Percentiles rank a stretch among this genome's conserved stretches.
These are phyloP conservation scores for Rheum nobile DNA, from an alignment of 148 eudicot genomes.

Conservation along the genomic window DNA sequence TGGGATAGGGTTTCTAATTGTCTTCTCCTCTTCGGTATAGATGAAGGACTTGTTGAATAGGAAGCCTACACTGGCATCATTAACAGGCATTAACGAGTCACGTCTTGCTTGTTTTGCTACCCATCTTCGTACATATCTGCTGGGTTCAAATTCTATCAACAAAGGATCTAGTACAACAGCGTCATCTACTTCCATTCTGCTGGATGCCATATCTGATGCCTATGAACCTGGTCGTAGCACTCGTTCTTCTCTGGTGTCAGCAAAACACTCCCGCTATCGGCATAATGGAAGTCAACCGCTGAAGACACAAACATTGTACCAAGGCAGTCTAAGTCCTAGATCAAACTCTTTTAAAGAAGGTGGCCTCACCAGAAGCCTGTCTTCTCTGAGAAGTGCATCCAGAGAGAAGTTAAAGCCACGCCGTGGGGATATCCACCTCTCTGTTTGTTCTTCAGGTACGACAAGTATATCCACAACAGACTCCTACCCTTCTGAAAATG, in stretches of 20 bases:
- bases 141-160: slow-evolving; percentile 32
- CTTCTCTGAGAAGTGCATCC: slow-evolving; percentile 34
- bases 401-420: slow-evolving; percentile 42
- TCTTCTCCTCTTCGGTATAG: slow-evolving; percentile 21
- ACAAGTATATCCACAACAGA: slow-evolving; percentile 13
- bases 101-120: slow-evolving; percentile 74
- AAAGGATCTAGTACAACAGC: slow-evolving; percentile 19
- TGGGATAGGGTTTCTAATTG: neutral
- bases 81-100: slow-evolving; percentile 80
- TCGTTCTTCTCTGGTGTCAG: slow-evolving; percentile 20
- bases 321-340: slow-evolving; percentile 55
- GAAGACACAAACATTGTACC: slow-evolving; percentile 26
- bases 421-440: slow-evolving; percentile 31
- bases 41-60: slow-evolving; percentile 64
- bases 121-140: slow-evolving; percentile 54
- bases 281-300: slow-evolving; percentile 28
- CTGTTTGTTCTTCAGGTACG: slow-evolving; percentile 17
- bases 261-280: slow-evolving; percentile 33
- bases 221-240: slow-evolving; percentile 16
- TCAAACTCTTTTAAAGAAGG: slow-evolving; percentile 55
- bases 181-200: slow-evolving; percentile 9
- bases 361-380: slow-evolving; percentile 22
- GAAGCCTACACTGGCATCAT: slow-evolving; percentile 69
- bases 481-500: slow-evolving; percentile 18
- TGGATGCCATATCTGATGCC: slow-evolving; percentile 19